Evolutionary conservation across 805 yeast genomes (phyloP).

Genomic region (Suhomyces tanzawaensis): DNA sequence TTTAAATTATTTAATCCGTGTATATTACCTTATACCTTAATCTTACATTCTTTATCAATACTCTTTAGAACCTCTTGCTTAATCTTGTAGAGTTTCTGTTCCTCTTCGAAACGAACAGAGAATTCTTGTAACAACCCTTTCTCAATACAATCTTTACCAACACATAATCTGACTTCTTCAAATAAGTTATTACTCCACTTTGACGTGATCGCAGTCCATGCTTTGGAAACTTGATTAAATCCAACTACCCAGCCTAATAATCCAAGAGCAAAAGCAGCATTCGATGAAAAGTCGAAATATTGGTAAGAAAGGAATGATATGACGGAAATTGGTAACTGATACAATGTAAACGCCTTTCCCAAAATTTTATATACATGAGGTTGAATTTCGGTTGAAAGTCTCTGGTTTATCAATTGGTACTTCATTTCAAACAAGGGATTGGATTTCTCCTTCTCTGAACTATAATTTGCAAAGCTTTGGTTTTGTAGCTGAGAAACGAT

Average conservation of each 20-base stretch:
- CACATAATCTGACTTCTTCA: conserved; percentile 35
- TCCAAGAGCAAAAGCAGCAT: conserved; percentile 33
- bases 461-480: conserved; percentile 21
- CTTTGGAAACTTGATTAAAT: conserved; percentile 38
- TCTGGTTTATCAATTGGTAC: conserved; percentile 25
- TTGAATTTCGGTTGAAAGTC: conserved; percentile 34
- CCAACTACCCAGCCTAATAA: conserved; percentile 41
- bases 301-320: conserved; percentile 30
- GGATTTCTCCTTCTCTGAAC: conserved; percentile 3
- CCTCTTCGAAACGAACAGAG: conserved; percentile 23
- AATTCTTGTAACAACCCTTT: conserved; percentile 37
- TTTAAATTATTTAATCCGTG: conserved; percentile 4
- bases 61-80: conserved; percentile 7
- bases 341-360: conserved; percentile 28
- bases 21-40: neutral
- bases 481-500: conserved; percentile 29
- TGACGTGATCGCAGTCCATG: conserved; percentile 30
- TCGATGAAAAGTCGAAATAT: conserved; percentile 31
- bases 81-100: conserved; percentile 1
- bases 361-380: conserved; percentile 33
- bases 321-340: conserved; percentile 37
- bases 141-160: conserved; percentile 36
- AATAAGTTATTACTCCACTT: conserved; percentile 29
- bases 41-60: conserved; percentile 2
- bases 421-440: conserved; percentile 35